These are phyloP conservation scores for Bolboschoenus planiculmis DNA, from an alignment of 176 grass and related monocot species.

Conservation along the genomic window DNA sequence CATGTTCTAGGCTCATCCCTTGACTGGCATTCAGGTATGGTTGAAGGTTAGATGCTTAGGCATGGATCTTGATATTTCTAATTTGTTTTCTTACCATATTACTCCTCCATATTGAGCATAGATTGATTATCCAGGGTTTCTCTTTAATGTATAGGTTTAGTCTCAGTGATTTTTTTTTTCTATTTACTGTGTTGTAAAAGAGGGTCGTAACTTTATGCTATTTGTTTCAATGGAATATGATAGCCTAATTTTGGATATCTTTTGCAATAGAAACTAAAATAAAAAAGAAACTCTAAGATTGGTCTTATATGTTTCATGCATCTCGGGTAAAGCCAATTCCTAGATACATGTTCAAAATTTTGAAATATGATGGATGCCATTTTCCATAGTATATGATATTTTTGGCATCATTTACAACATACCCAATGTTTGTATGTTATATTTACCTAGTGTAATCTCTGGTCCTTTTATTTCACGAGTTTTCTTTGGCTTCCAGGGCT, in stretches of 20 bases:
- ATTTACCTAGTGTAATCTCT: slow-evolving; percentile 47
- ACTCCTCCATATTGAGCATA: background rate
- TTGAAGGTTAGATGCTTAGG: background rate
- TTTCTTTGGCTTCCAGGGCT: slow-evolving; percentile 86
- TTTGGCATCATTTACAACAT: background rate
- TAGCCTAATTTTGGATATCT: background rate
- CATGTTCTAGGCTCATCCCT: background rate
- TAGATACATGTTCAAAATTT: background rate
- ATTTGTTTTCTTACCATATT: background rate
- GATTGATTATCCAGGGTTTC: background rate
- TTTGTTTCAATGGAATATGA: background rate
- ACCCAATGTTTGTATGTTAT: background rate
- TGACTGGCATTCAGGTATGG: background rate
- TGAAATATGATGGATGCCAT: background rate
- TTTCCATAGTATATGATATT: background rate
- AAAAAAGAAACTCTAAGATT: background rate
- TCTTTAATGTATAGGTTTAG: background rate
- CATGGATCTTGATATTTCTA: background rate
- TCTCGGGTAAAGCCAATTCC: background rate
- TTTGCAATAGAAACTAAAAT: background rate
- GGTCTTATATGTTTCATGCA: background rate
- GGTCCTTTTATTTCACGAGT: slow-evolving; percentile 72
- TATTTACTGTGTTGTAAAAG: background rate
- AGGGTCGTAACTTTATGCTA: background rate
- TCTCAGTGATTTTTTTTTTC: background rate